These are phyloP conservation scores for Rasamsonia emersonii DNA, from an alignment of 2,329 filamentous ascomycete genomes.

Conservation along the genomic window DNA sequence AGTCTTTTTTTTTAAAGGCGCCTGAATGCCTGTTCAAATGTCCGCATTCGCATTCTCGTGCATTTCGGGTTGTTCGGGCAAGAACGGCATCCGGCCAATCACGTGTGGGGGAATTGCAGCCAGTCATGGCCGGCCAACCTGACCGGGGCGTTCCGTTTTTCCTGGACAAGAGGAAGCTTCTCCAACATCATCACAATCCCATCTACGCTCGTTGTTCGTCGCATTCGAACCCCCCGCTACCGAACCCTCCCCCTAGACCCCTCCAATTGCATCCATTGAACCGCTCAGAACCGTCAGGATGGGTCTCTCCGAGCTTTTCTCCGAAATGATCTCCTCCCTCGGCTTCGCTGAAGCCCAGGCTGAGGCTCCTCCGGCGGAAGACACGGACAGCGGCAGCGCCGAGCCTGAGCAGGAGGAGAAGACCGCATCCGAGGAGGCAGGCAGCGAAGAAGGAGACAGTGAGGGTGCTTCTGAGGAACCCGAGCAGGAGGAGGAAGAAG, in stretches of 20 bases:
- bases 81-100: conserved; percentile 24
- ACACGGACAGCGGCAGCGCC: conserved; percentile 40
- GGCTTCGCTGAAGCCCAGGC: conserved; percentile 52
- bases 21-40: too few relatives aligned
- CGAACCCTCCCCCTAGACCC: conserved; percentile 15
- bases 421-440: conserved; percentile 13
- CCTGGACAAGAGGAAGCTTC: conserved; percentile 24
- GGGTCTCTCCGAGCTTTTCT: conserved; percentile 57
- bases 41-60: too few relatives aligned
- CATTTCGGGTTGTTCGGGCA: too few relatives aligned
- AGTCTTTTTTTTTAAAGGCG: too few relatives aligned
- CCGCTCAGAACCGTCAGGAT: conserved; percentile 35
- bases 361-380: conserved; percentile 48
- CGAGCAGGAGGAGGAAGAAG: conserved; percentile 59
- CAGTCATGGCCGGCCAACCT: conserved; percentile 27
- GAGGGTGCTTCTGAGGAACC: conserved; percentile 21
- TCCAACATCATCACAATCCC: conserved; percentile 25
- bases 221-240: conserved; percentile 14
- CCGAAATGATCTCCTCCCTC: conserved; percentile 58
- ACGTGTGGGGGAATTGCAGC: conserved; percentile 31
- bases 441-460: conserved; percentile 13
- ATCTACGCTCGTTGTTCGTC: conserved; percentile 18
- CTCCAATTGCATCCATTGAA: conserved; percentile 25
- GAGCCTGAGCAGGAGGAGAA: conserved; percentile 33
- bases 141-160: conserved; percentile 30